Base-by-base conservation (phyloP, 2,329 filamentous ascomycete genomes). In the Colletotrichum chlorophyti region DNA sequence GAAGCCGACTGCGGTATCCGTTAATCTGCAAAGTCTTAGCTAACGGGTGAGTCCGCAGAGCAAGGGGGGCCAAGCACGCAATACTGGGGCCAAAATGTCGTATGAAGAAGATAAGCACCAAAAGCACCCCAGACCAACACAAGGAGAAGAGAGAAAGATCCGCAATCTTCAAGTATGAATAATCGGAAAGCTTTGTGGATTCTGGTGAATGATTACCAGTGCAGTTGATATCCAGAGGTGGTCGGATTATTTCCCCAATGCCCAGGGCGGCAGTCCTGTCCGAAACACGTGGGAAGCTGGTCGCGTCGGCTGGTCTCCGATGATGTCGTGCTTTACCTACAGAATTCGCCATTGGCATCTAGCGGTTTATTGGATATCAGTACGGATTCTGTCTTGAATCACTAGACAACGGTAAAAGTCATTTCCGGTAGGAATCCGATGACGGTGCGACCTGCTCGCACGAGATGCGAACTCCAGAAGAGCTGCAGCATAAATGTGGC, bases 1-100 rank as follows among this genome's bases (percentile, higher is more conserved):
- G 9, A 10, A 6, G 8, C n/a, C 27, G n/a, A 14, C 10, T n/a
- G 2, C 19, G 29, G 14, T 46, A 24, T 27, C 29, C 42, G 12
- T n/a, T n/a, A 23, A n/a, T 14, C 42, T 12, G 26, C 24, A 21
- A 34, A 42, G 11, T 15, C 10, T 41, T 24, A 10, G 34, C 21
- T 32, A 48, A 19, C 14, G 17, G 29, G 23, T 19, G 38, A 29
- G 37, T 27, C 24, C 11, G 23, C 45, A 19, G 26, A 27, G 24
- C 35, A 27, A 31, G 53, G 53, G n/a, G 43, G 17, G 32, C 24
- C 21, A 43, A 57, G 53, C 53, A 51, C 46, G 53, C 46, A 46
- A 57, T 57, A 43, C 38, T 51, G 53, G 53, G 51, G 38, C 46
- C 53, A 26, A 40, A 26, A 51, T 51, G 53, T 57, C 53, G 53